Base-by-base conservation (phyloP, 192 early-diverging fungal genomes). In the Spinellus fusiger region DNA sequence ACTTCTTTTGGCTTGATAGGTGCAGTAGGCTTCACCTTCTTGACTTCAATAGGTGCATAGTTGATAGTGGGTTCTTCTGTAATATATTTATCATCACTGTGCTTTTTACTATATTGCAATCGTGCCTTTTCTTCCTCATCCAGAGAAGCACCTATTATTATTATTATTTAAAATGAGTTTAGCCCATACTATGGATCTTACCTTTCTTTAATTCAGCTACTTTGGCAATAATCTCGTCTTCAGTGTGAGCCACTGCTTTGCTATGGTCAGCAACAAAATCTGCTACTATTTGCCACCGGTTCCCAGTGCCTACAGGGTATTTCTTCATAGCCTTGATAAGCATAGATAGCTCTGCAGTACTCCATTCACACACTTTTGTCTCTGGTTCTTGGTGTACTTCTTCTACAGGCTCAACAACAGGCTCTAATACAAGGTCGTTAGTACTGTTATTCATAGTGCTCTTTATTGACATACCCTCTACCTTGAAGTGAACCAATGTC, bases 261-360 rank as follows among this genome's bases (percentile, higher is more conserved):
- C 84, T 79, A 61, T 93, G 92, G 27, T 80, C 57, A 22, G 91
- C 84, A 15, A 93, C 78, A 69, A 88, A 91, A 12, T 88, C 82
- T 47, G 87, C 80, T 57, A 93, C 89, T 10, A 81, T 90, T 40
- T 87, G 84, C 92, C 92, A 93, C 18, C 84, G 73, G 31, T 80
- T 70, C 23, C 79, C 72, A 12, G 86, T 87, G 16, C 91, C 91
- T 22, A 88, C 88, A 13, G 90, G 91, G 64, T 86, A 91, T 66
- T 85, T 80, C 57, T 92, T 92, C 44, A 84, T 75, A 16, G 88
- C 90, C 64, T 91, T 92, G 70, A 91, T 90, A 15, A 93, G 73
- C 3, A 84, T 61, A 4, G 82, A 78, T 10, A 82, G 69, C 68
- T 93, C 90, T 64, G 93, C 85, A 2, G 85, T 68, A 0, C 77